A percentile compares a stretch with the other conserved stretches of the same genome.
Conservation (phyloP, 306 rosid species). For the Glycine latifolia region DNA sequence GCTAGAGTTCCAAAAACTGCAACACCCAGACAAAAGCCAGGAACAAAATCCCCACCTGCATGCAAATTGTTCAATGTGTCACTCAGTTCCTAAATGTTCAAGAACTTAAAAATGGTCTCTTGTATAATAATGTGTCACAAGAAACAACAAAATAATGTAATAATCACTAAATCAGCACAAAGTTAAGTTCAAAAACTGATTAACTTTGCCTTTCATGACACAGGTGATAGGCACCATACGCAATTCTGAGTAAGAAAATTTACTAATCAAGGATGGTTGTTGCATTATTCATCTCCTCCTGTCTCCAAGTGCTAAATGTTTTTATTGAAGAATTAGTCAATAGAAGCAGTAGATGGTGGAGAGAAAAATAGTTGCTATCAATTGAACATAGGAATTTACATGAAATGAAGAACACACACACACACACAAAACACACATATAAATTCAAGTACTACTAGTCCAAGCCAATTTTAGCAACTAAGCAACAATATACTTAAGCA, state of each 20-base stretch:
- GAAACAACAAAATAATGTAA: neutral
- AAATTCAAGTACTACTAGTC: neutral
- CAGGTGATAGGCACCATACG: constrained; percentile 49
- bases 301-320: constrained; percentile 46
- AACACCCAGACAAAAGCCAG: too few species aligned
- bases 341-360: neutral
- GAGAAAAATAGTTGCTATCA: neutral
- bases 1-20: too few species aligned
- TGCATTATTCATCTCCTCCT: constrained; percentile 47
- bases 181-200: constrained; percentile 19
- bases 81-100: constrained; percentile 16
- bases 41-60: constrained; percentile 19
- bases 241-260: constrained; percentile 51
- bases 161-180: neutral
- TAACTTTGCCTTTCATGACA: constrained; percentile 60
- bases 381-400: constrained; percentile 46
- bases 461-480: constrained; percentile 42
- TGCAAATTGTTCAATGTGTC: constrained; percentile 46
- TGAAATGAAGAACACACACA: neutral
- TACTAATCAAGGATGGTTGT: constrained; percentile 49
- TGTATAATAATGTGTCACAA: neutral
- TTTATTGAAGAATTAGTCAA: constrained; percentile 5
- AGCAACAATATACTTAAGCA: constrained; percentile 58
- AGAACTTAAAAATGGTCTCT: constrained; percentile 19
- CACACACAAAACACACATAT: too few species aligned